Evolutionary conservation across 2,329 filamentous ascomycete species (phyloP), one percentile per base, ranked within the genome.

Genomic region (Fonsecaea multimorphosa): DNA sequence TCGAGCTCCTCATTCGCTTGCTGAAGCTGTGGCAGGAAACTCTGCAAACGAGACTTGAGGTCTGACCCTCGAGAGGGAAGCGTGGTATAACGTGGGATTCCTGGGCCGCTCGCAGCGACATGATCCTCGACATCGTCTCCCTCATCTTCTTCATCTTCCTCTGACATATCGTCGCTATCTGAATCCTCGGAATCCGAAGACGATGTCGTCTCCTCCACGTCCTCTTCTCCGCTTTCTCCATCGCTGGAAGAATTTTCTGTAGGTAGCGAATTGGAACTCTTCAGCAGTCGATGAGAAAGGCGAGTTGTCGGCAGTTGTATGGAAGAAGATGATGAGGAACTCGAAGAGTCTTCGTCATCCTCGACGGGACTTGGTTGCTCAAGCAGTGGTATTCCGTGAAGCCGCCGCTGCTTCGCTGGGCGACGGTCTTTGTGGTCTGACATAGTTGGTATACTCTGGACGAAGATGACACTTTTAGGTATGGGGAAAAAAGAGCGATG

Each of bases 11-110:
- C 77, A 72, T 82, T 82, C 31, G 80, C 80, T 59, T 72, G 74
- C 64, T 78, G 78, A 63, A 82, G 74, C 68, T 78, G 72, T 9
- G 80, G 80, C 40, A 82, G 66, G 67, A 82, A 81, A 7, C 74
- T 65, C 9, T 77, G 76, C 40, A 82, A 64, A 36, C 79, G 76
- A 22, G 76, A 74, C 40, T 79, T 68, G 4, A 82, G 61, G 27
- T 68, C 67, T 9, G 54, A 59, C 7, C 7, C 44, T 29, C 4
- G 44, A 38, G 31, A 7, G 9, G 44, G 44, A 16, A 16, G 7
- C 29, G 29, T 14, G 40, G 31, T 29, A 16, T 34, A 62, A 8
- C 27, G 19, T 76, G 65, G 36, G n/a, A 49, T 24, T 49, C 38
- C 38, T 44, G 38, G 6, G n/a, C n/a, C 38, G 5, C 38, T 44